Evolutionary conservation across 495 filamentous ascomycete species (phyloP).

Genomic region (Parmelia sp.): DNA sequence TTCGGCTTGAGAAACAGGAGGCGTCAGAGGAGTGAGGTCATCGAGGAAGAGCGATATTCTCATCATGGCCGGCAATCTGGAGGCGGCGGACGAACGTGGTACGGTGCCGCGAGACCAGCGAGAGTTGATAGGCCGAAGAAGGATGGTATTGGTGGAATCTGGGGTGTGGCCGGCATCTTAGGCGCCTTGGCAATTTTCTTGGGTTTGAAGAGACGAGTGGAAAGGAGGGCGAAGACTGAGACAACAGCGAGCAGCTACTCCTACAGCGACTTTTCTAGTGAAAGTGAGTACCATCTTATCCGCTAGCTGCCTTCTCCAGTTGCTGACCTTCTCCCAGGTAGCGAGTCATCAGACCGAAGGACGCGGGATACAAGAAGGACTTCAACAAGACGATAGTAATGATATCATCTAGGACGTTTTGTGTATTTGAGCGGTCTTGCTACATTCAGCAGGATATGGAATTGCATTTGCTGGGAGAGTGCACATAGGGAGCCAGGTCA

Average conservation of each 20-base stretch:
- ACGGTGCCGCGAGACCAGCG: constrained; percentile 46
- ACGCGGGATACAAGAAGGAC: constrained; percentile 43
- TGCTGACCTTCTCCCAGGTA: constrained; percentile 36
- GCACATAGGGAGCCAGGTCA: not conserved
- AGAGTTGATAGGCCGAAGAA: constrained; percentile 45
- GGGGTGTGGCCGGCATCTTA: constrained; percentile 53
- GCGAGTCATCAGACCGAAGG: constrained; percentile 45
- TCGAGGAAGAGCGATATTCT: constrained; percentile 63
- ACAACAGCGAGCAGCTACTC: constrained; percentile 44
- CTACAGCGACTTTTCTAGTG: constrained; percentile 37
- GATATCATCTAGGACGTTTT: not conserved
- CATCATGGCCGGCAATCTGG: constrained; percentile 41
- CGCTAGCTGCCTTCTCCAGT: constrained; percentile 1
- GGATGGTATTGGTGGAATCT: constrained; percentile 49
- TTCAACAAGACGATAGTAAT: constrained; percentile 29
- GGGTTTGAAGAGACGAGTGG: constrained; percentile 61
- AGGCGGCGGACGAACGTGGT: constrained; percentile 59
- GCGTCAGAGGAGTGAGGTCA: constrained; percentile 46
- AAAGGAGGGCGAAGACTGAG: constrained; percentile 47
- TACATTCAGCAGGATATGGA: constrained; percentile 26
- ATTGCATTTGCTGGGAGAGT: not conserved
- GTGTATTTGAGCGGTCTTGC: constrained; percentile 1
- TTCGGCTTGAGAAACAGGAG: constrained; percentile 53
- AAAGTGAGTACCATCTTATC: constrained; percentile 35
- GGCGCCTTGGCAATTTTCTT: constrained; percentile 64